Evolutionary conservation across 129 eudicot genomes (phyloP), one percentile per base, ranked within the genome.

Genomic region (Rutidosis leptorrhynchoides): DNA sequence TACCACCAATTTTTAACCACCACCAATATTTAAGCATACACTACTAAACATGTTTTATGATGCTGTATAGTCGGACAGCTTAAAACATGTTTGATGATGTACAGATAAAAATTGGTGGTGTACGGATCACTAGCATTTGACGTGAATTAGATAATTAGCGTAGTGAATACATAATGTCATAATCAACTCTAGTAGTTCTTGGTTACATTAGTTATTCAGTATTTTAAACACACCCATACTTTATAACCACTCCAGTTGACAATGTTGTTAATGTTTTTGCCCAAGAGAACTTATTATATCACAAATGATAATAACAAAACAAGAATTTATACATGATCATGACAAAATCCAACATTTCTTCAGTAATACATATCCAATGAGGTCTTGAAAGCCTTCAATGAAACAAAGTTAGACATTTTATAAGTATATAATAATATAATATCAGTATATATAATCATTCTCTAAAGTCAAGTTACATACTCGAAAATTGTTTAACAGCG

Each of bases 351-450:
- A 58, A 33, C 22, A 45, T 45, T 24, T 62, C 77, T 72, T 63
- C 70, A 72, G 63, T 52, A 63, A 42, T 63, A 52, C 54, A 32
- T 20, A 53, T 49, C 77, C 77, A 53, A 52, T 46, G 68, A 45
- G 32, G 30, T 72, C 26, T 24, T 64, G 71, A 64, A 53, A 64
- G 58, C 75, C 75, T 70, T 70, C 59, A 70, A 17, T 58, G 59
- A 70, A 63, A 58, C 74, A 70, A 45, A 70, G 33, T 27, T 70
- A 58, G 45, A 28, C 75, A 70, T 46, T 49, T 59, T 59, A 70
- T 15, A 25, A 60, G 45, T 33, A 60, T 58, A 56, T 25, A 7
- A 9, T 21, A 54, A 26, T 19, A 54, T 55, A 59, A 27, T 29
- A 59, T 29, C 11, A 2, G 45, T 17, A 59, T 20, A 59, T 2